phyloP scores from a whole-genome alignment of 2,329 filamentous ascomycete species.

The Diaporthe capsici region DNA sequence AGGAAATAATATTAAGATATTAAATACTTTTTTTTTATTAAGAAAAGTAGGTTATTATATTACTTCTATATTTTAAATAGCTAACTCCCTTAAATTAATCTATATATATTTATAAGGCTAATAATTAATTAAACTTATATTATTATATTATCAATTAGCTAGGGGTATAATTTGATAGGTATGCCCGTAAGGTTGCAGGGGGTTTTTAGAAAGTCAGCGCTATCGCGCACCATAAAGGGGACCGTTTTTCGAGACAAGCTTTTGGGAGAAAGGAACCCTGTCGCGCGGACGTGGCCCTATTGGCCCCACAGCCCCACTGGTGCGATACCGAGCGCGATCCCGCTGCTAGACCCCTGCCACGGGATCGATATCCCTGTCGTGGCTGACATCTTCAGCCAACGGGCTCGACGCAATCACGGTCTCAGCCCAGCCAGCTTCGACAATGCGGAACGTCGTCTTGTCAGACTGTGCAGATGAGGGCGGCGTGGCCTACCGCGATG shows the following conservation, averaged over 20 bases:
- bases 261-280: conserved; percentile 8
- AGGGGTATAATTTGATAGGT: too few relatives aligned
- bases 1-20: too few relatives aligned
- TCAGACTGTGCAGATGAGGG: neutral
- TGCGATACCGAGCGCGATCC: conserved; percentile 40
- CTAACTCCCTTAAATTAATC: too few relatives aligned
- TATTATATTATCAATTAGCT: too few relatives aligned
- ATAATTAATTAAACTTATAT: too few relatives aligned
- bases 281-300: neutral
- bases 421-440: neutral
- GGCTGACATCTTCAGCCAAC: conserved; percentile 17
- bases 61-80: too few relatives aligned
- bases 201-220: too few relatives aligned
- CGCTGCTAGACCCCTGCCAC: neutral
- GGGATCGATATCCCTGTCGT: conserved; percentile 9
- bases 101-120: too few relatives aligned
- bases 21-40: too few relatives aligned
- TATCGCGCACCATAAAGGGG: neutral
- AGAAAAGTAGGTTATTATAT: too few relatives aligned
- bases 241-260: conserved; percentile 16
- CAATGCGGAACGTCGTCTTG: neutral
- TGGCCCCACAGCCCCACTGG: neutral
- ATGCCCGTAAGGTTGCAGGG: too few relatives aligned
- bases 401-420: neutral
- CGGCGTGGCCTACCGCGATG: neutral